Evolutionary conservation across 208 protist species (phyloP).

Genomic region (Vickermania spadyakhi): DNA sequence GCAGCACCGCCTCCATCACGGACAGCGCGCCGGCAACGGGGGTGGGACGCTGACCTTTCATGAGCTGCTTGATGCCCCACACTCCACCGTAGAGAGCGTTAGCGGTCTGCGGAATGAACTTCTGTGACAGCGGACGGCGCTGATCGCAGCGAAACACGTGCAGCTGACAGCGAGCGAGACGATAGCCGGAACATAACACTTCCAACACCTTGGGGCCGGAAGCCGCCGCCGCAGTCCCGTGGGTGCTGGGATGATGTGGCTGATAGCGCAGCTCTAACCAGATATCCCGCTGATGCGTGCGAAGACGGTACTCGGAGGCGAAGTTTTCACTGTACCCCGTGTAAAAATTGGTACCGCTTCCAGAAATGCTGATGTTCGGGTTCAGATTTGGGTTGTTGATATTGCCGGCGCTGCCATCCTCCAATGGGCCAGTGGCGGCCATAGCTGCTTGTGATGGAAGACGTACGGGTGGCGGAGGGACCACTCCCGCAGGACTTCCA

Average conservation of each 20-base stretch:
- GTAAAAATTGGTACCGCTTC: too few species aligned
- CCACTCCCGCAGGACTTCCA: background rate
- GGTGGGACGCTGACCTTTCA: constrained; percentile 33
- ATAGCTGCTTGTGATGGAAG: background rate
- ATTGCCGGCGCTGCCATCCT: background rate
- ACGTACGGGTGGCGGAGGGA: background rate
- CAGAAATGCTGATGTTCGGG: too few species aligned
- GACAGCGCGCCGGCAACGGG: constrained; percentile 34
- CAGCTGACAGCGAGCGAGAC: constrained; percentile 73
- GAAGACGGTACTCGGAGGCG: constrained; percentile 17
- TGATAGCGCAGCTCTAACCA: constrained; percentile 55
- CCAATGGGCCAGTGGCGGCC: background rate
- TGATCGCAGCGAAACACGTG: constrained; percentile 69
- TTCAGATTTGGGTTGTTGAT: too few species aligned
- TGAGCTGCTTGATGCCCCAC: constrained; percentile 31
- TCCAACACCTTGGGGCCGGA: constrained; percentile 54
- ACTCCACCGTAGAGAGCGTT: constrained; percentile 50
- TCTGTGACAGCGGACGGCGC: constrained; percentile 15
- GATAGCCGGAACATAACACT: constrained; percentile 74
- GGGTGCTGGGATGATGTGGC: background rate
- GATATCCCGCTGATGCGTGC: constrained; percentile 39
- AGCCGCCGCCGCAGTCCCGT: background rate
- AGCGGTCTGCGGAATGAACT: constrained; percentile 47
- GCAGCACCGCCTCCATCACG: constrained; percentile 55
- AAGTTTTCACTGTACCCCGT: constrained; percentile 9